phyloP scores from a whole-genome alignment of 2,329 filamentous ascomycete genomes.

The Mariannaea elegans region DNA sequence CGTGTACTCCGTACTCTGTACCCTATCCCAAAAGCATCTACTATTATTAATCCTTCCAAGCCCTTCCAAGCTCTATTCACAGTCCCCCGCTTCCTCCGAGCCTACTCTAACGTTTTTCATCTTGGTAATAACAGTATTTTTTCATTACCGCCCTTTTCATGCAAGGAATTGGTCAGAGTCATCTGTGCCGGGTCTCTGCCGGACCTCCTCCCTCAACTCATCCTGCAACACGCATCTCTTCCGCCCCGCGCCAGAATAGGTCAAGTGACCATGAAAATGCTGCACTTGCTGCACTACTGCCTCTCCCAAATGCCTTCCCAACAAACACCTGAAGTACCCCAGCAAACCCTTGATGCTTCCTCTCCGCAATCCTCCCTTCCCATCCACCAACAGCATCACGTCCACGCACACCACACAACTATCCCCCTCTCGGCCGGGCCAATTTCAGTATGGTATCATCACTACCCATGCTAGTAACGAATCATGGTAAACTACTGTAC shows the following conservation, averaged over 20 bases:
- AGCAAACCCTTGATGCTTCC: neutral
- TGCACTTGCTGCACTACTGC: constrained; percentile 25
- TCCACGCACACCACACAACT: neutral
- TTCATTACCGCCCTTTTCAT: no score
- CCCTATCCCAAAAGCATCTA: no score
- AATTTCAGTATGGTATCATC: neutral
- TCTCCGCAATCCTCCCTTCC: constrained; percentile 15
- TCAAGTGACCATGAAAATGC: constrained; percentile 30
- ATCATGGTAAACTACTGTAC: constrained; percentile 8
- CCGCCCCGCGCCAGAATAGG: constrained; percentile 9
- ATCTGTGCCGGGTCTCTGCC: no score
- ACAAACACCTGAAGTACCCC: neutral
- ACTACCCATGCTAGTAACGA: neutral
- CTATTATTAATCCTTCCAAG: no score
- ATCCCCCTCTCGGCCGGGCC: neutral
- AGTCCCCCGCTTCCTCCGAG: no score
- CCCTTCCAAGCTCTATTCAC: no score
- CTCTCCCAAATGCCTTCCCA: constrained; percentile 15
- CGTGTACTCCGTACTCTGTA: no score
- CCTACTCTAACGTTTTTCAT: no score
- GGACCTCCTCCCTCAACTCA: constrained; percentile 3
- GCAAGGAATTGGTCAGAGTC: no score
- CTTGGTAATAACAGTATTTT: no score
- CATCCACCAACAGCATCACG: constrained; percentile 1
- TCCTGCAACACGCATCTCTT: constrained; percentile 13